phyloP scores from a whole-genome alignment of 2,329 filamentous ascomycete genomes.

The Zalaria obscura region DNA sequence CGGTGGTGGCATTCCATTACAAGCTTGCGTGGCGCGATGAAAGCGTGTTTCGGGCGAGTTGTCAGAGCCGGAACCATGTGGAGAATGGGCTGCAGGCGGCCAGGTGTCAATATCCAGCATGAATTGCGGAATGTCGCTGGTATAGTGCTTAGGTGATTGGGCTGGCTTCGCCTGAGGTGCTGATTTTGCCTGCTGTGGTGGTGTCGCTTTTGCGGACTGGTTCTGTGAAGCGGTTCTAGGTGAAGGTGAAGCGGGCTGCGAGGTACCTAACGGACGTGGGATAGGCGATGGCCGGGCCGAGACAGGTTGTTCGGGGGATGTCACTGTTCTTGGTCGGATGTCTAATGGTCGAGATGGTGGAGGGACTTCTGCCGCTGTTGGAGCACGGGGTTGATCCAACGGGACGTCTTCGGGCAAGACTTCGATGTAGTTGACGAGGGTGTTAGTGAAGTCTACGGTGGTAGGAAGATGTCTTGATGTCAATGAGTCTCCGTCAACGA shows the following conservation, averaged over 20 bases:
- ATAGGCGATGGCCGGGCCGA: neutral
- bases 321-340: neutral
- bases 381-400: constrained; percentile 8
- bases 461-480: constrained; percentile 46
- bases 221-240: constrained; percentile 2
- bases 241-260: neutral
- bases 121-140: constrained; percentile 65
- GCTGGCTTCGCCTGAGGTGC: neutral
- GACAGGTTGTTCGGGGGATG: neutral
- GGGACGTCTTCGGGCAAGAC: constrained; percentile 62
- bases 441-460: constrained; percentile 94
- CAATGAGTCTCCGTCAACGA: constrained; percentile 87
- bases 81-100: constrained; percentile 27
- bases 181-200: constrained; percentile 1
- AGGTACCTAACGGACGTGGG: neutral
- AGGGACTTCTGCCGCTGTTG: neutral
- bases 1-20: constrained; percentile 67
- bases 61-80: neutral
- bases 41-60: constrained; percentile 31
- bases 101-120: constrained; percentile 65
- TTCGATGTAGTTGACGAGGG: constrained; percentile 96
- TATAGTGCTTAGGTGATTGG: constrained; percentile 37
- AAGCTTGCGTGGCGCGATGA: constrained; percentile 58
- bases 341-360: neutral
- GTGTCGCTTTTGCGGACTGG: constrained; percentile 1